Percentiles rank a stretch among this genome's conserved stretches.
These are phyloP conservation scores for Tulasnella sp. DNA, from an alignment of 768 basidiomycete species.

Conservation along the genomic window DNA sequence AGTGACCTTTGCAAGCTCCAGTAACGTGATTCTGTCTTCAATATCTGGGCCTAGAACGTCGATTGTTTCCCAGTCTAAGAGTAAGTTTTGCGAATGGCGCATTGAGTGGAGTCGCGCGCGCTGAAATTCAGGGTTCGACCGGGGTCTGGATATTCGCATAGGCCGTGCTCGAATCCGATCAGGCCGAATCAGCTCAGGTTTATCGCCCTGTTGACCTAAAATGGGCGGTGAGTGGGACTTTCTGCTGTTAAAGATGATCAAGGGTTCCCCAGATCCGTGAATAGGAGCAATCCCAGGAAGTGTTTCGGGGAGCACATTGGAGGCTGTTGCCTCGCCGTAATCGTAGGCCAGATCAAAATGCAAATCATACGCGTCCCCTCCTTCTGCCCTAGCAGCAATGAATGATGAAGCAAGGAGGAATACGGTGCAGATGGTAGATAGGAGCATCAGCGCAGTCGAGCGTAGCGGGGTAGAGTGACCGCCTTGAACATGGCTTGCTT, in stretches of 20 bases:
- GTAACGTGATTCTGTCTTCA: constrained; percentile 57
- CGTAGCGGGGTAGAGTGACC: not conserved
- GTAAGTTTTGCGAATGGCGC: not conserved
- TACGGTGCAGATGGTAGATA: not conserved
- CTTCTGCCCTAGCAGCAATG: too few relatives aligned
- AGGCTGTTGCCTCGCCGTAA: too few relatives aligned
- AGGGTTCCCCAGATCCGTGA: not conserved
- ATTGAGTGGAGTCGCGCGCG: not conserved
- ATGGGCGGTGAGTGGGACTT: not conserved
- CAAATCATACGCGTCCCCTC: too few relatives aligned
- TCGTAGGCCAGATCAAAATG: too few relatives aligned
- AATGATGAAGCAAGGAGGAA: not conserved
- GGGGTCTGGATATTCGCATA: constrained; percentile 9
- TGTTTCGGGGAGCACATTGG: too few relatives aligned
- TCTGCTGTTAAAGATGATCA: constrained; percentile 1
- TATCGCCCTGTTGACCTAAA: not conserved
- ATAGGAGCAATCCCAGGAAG: too few relatives aligned
- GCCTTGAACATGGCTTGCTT: not conserved
- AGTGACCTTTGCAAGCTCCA: constrained; percentile 82
- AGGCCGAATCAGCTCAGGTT: not conserved
- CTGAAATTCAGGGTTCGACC: constrained; percentile 14
- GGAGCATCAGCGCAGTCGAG: constrained; percentile 1
- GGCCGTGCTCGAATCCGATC: not conserved
- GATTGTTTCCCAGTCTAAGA: constrained; percentile 49
- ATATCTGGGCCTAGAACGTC: constrained; percentile 63